Base-by-base conservation (phyloP, 192 early-diverging fungal genomes). In the Coemansia furcata region DNA sequence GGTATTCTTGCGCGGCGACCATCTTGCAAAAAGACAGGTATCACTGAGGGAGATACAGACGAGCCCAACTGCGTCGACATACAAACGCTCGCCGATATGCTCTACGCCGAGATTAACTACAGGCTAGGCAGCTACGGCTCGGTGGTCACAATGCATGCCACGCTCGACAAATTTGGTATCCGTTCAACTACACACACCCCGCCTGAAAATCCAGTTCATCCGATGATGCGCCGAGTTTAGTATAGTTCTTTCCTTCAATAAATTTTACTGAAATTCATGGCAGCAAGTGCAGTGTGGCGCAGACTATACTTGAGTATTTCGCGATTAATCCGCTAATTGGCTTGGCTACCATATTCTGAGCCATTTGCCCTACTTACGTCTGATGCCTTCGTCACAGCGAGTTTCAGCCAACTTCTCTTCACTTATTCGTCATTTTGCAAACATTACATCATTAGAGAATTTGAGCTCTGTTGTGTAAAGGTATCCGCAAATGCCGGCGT, bases 401-500 rank as follows among this genome's bases (percentile, higher is more conserved):
- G 9, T 15, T 50, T 23, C 21, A 23, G 23, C 47, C 7, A 7
- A n/a, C n/a, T n/a, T n/a, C n/a, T n/a, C n/a, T n/a, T n/a, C 23
- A 23, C 21, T 23, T 26, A 9, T 50, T 50, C 10, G 6, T 50
- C 17, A 50, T 50, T 47, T 47, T 15, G 46, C 46, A 19, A 15
- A 47, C 17, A 47, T 15, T 47, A 47, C 44, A 21, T 15, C 10
- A 37, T 37, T 37, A 49, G 46, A 49, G 46, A 3, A 49, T 9
- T 49, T 9, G 21, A 23, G 46, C 46, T 19, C 9, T 26, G 19
- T 21, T 21, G 46, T 9, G 8, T 21, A 49, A 19, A 60, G 36
- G n/a, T 9, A 3, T 11, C 7, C 21, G n/a, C 21, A 7, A 14
- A 77, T 77, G 74, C 69, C 74, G 0, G 30, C 60, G 30, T 77